These are phyloP conservation scores for Erigeron canadensis DNA, from an alignment of 129 eudicot genomes.

Conservation along the genomic window DNA sequence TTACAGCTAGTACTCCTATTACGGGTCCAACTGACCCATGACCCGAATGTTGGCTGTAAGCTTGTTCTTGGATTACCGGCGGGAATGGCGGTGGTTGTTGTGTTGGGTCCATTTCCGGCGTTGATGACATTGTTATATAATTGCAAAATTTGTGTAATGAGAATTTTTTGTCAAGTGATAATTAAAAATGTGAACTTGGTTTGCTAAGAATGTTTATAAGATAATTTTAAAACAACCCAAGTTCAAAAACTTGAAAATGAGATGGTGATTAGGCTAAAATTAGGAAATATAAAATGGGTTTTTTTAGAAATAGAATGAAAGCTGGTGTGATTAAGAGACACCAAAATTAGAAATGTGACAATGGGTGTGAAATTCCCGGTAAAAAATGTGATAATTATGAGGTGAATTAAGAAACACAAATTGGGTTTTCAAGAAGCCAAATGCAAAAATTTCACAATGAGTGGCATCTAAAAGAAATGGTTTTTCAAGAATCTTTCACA, in stretches of 20 bases:
- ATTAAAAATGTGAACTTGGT: slow-evolving; percentile 20
- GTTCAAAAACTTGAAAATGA: not conserved
- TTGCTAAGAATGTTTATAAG: not conserved
- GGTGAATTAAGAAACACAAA: slow-evolving; percentile 16
- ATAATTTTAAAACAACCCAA: slow-evolving; percentile 15
- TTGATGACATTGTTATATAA: slow-evolving; percentile 35
- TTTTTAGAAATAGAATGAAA: not conserved
- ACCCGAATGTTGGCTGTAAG: slow-evolving; percentile 46
- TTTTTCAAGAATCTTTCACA: slow-evolving; percentile 18
- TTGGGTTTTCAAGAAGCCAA: slow-evolving; percentile 18
- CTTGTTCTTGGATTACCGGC: slow-evolving; percentile 37
- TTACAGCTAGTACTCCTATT: slow-evolving; percentile 62
- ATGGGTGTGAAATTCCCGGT: slow-evolving; percentile 10
- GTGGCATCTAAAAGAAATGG: not conserved
- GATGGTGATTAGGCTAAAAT: not conserved
- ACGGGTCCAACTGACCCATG: slow-evolving; percentile 86
- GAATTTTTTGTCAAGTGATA: too few relatives aligned
- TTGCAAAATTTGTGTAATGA: not conserved
- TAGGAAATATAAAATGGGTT: not conserved
- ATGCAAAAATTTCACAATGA: not conserved
- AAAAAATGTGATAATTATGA: not conserved
- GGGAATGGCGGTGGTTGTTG: slow-evolving; percentile 57
- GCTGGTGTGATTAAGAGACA: not conserved
- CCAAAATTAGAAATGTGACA: not conserved
- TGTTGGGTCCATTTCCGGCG: slow-evolving; percentile 34